These are phyloP conservation scores for Talaromyces trachyspermus DNA, from an alignment of 495 filamentous ascomycete species.

Conservation along the genomic window DNA sequence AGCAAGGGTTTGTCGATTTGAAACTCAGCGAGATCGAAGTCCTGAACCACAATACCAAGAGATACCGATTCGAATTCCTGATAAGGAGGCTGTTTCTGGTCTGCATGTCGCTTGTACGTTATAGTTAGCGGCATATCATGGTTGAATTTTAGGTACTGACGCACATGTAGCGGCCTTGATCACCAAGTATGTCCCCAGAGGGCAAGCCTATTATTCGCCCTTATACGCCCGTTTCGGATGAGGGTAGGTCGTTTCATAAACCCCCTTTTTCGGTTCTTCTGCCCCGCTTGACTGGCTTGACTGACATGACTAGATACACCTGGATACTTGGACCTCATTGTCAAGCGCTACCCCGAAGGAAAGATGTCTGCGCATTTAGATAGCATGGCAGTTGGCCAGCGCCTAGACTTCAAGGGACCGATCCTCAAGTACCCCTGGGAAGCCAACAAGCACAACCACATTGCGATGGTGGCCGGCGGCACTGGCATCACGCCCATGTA, in stretches of 20 bases:
- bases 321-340: constrained; percentile 79
- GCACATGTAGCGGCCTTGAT: constrained; percentile 58
- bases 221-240: constrained; percentile 87
- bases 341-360: constrained; percentile 85
- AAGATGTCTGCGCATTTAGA: constrained; percentile 89
- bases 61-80: constrained; percentile 76
- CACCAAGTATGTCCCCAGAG: constrained; percentile 69
- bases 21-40: constrained; percentile 69
- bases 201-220: constrained; percentile 82
- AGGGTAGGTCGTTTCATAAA: too few species aligned
- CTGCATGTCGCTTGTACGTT: constrained; percentile 63
- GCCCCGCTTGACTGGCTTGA: too few species aligned
- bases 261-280: too few species aligned
- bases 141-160: too few species aligned
- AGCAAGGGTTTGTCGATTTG: constrained; percentile 76
- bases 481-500: constrained; percentile 94
- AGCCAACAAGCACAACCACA: constrained; percentile 89
- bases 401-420: constrained; percentile 86
- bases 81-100: constrained; percentile 75
- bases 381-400: constrained; percentile 68
- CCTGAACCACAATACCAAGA: constrained; percentile 87
- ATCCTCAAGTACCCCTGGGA: constrained; percentile 90
- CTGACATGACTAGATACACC: constrained; percentile 43
- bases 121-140: too few species aligned
- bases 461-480: constrained; percentile 87